Conservation (phyloP, 345 rosid genomes). For the Pistacia integerrima region DNA sequence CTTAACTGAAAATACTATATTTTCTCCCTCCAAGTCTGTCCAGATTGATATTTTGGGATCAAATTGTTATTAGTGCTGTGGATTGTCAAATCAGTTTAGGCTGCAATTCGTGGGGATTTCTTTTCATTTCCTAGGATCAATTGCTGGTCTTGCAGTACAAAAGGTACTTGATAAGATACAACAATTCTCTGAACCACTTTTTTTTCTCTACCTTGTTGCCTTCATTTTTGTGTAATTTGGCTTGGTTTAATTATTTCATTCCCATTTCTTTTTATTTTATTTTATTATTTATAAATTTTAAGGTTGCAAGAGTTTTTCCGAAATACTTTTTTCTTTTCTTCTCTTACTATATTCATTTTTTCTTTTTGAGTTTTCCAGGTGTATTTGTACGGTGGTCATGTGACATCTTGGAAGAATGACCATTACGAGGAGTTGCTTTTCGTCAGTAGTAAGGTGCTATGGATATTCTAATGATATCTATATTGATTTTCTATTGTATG, state of each 20-base stretch:
- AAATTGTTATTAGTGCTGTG: not conserved
- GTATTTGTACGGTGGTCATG: constrained; percentile 86
- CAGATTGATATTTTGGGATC: not conserved
- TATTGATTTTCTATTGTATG: constrained; percentile 8
- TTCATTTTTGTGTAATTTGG: not conserved
- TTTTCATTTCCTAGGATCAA: not conserved
- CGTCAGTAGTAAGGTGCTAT: constrained; percentile 71
- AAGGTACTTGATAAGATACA: too few relatives aligned
- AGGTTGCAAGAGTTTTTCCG: not conserved
- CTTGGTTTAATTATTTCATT: not conserved
- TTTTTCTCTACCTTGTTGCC: too few relatives aligned
- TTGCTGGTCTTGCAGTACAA: not conserved
- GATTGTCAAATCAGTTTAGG: not conserved
- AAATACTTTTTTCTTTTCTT: not conserved
- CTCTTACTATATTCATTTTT: not conserved
- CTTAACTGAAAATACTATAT: not conserved
- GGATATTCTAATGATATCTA: not conserved
- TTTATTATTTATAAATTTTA: not conserved
- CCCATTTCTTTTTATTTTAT: not conserved
- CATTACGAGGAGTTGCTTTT: constrained; percentile 83
- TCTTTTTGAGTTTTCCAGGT: constrained; percentile 45
- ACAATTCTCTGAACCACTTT: too few relatives aligned
- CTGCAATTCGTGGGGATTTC: not conserved
- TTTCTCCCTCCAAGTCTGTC: not conserved
- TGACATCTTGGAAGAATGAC: constrained; percentile 96